Evolutionary conservation across 495 filamentous ascomycete genomes (phyloP), one percentile per base, ranked within the genome.

Genomic region (Aspergillus nanangensis): DNA sequence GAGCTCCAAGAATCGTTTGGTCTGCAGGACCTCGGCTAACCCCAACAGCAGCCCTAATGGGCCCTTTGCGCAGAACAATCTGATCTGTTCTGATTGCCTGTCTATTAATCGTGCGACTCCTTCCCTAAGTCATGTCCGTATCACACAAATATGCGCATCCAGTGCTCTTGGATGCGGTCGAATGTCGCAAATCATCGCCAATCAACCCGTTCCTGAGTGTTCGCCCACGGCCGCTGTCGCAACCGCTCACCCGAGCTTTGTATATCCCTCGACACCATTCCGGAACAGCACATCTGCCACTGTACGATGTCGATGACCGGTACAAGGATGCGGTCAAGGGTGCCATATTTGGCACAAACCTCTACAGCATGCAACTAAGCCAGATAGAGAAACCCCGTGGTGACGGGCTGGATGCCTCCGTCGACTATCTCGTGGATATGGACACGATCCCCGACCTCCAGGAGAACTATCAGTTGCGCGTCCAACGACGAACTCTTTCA

Each of bases 201-300:
- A 29, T 29, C 25, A 41, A 14, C 21, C 38, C 38, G 17, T 23
- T 22, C n/a, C n/a, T n/a, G n/a, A n/a, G n/a, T n/a, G n/a, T n/a
- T n/a, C n/a, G n/a, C n/a, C n/a, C n/a, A n/a, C n/a, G n/a, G n/a
- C n/a, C n/a, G n/a, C n/a, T n/a, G n/a, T n/a, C n/a, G n/a, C 18
- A 23, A 41, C 19, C 3, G 27, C 21, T 41, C 21, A 24, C 4
- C 5, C 38, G 38, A 27, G 38, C 15, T 2, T 13, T 41, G 11
- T 41, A 41, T 23, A 41, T 41, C 14, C 21, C 38, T n/a, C 38
- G 38, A 3, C 38, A 41, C 15, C 19, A 41, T 15, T 24, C 21
- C 17, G 24, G 5, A 5, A 41, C 38, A 8, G 5, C 21, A 8
- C 38, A 41, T 41, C 38, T 41, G 8, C 38, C 38, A 11, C 38